Conservation (phyloP, 2,329 filamentous ascomycete genomes). For the Didymella sp. region DNA sequence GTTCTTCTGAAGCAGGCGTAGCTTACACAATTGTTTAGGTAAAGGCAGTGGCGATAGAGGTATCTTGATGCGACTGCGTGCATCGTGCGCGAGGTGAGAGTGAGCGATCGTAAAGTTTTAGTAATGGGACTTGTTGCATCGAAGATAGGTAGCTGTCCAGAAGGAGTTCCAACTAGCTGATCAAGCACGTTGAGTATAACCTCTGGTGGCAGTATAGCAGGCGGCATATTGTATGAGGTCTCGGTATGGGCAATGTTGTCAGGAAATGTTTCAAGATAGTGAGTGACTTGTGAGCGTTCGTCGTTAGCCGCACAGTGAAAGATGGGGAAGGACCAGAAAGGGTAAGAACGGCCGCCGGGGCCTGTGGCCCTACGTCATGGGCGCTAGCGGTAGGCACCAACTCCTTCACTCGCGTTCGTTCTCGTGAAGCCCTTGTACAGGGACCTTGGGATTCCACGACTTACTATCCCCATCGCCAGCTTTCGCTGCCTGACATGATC, state of each 20-base stretch:
- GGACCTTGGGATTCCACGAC: too few species aligned
- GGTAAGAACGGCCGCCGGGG: neutral
- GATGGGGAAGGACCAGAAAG: neutral
- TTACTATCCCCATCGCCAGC: too few species aligned
- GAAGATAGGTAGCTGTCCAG: constrained; percentile 29
- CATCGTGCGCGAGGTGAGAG: constrained; percentile 29
- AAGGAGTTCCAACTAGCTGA: constrained; percentile 31
- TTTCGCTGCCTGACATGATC: too few species aligned
- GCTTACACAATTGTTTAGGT: constrained; percentile 28
- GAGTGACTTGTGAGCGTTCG: neutral
- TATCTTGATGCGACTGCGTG: constrained; percentile 35
- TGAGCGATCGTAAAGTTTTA: constrained; percentile 35
- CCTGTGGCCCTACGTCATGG: neutral
- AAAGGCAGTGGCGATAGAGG: constrained; percentile 38
- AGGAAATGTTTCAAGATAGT: neutral
- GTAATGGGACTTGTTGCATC: constrained; percentile 29
- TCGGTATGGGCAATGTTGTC: neutral
- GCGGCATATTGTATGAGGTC: neutral
- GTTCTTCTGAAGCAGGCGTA: constrained; percentile 35
- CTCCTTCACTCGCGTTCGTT: neutral
- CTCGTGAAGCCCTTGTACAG: too few species aligned
- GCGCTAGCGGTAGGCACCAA: neutral
- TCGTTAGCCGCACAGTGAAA: neutral
- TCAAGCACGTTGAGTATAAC: constrained; percentile 39
- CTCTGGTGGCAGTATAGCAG: constrained; percentile 30